Percentiles rank a stretch among this genome's conserved stretches.
Conservation (phyloP, 2,329 filamentous ascomycete genomes). For the Hypoxylon sp. region DNA sequence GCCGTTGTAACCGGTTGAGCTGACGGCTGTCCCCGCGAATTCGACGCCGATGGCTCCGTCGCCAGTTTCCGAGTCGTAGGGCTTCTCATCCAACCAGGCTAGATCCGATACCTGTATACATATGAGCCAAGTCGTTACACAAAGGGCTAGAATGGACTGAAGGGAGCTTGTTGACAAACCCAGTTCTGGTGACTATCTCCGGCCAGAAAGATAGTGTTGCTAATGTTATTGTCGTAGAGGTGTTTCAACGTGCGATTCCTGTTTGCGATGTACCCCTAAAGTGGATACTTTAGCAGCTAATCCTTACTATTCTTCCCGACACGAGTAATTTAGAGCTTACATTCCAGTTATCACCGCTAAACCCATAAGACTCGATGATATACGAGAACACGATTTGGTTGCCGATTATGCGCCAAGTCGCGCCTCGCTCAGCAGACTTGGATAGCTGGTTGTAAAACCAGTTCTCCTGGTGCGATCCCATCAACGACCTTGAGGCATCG, state of each 20-base stretch:
- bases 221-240: conserved; percentile 75
- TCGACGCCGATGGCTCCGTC: conserved; percentile 70
- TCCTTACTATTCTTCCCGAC: not conserved
- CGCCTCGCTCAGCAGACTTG: conserved; percentile 71
- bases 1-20: conserved; percentile 71
- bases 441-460: conserved; percentile 77
- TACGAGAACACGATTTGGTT: conserved; percentile 77
- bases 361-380: conserved; percentile 55
- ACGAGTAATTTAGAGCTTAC: conserved; percentile 44
- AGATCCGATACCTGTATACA: conserved; percentile 61
- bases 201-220: conserved; percentile 79
- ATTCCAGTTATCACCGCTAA: conserved; percentile 54
- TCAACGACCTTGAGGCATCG: conserved; percentile 75
- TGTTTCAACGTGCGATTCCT: conserved; percentile 77
- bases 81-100: conserved; percentile 66
- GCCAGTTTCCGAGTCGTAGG: conserved; percentile 67
- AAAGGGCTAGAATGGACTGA: not conserved
- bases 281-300: conserved; percentile 49
- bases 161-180: conserved; percentile 54
- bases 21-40: conserved; percentile 76
- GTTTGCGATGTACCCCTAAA: conserved; percentile 77
- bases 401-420: conserved; percentile 78
- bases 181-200: conserved; percentile 78
- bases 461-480: conserved; percentile 79
- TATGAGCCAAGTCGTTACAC: not conserved